Base-by-base conservation (phyloP, 1,139 yeast genomes). In the Taiozyma onychis region DNA sequence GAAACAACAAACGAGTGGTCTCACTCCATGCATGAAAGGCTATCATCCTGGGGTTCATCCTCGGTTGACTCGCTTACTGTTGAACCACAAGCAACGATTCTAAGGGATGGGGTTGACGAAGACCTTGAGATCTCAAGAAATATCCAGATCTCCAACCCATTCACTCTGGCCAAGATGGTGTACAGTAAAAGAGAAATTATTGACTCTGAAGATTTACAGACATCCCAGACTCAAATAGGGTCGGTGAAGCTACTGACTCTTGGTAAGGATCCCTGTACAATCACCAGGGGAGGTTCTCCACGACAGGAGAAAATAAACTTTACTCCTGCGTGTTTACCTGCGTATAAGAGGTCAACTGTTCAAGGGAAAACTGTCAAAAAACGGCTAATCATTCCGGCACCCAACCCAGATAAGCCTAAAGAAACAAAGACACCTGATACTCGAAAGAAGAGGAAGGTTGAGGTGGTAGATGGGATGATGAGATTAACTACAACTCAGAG, bases 111-210 rank as follows among this genome's bases (percentile, higher is more conserved):
- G 26, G 21, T 13, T 8, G 46, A 56, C 32, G 65, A 62, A 46
- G 69, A 64, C 51, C 22, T 65, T 9, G 52, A 52, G 3, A 46
- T 66, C 5, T 47, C 63, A 0, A 55, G 53, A 22, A 58, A 62
- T 48, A 50, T 57, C 1, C 51, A 60, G 1, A 45, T 66, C 13
- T 64, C 68, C 1, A 67, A 68, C 47, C 70, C 71, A 0, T 67
- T 66, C 54, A 58, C 59, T 6, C 49, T 60, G 6, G 39, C 66
- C 1, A 64, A 50, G 32, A 39, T 50, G 48, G 44, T 44, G 16
- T 35, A 35, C 14, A 22, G 16, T 10, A 35, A 9, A 18, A 35
- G 39, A 16, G 8, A 35, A 9, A 16, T 5, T 6, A 16, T 7
- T 4, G 16, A 5, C 7, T 16, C 4, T 6, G 10, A 30, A 30